Evolutionary conservation across 164 flowering plant species (phyloP).

Genomic region (Akebia trifoliata): DNA sequence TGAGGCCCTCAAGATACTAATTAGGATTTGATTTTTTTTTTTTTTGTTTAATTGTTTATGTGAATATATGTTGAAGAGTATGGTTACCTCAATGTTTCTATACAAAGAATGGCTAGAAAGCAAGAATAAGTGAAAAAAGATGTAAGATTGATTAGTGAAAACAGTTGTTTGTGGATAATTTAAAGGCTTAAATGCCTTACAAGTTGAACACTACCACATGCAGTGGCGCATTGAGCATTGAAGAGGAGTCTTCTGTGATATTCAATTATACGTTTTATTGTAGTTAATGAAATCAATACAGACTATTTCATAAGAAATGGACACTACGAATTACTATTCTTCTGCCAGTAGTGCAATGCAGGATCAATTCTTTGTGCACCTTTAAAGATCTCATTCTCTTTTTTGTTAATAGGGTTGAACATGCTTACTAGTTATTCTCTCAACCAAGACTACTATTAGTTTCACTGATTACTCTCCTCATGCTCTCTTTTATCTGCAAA

Average conservation of each 20-base stretch:
- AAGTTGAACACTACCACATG: not conserved
- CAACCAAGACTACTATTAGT: conserved; percentile 5
- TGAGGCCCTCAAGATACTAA: conserved; percentile 22
- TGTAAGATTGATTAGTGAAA: too few relatives aligned
- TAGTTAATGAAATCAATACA: conserved; percentile 10
- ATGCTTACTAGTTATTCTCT: conserved; percentile 3
- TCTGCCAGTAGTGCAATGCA: conserved; percentile 27
- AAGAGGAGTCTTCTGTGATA: conserved; percentile 12
- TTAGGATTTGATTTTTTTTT: not conserved
- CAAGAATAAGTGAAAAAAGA: too few relatives aligned
- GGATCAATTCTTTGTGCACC: conserved; percentile 42
- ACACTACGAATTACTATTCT: conserved; percentile 10
- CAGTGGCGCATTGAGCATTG: not conserved
- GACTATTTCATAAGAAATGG: conserved; percentile 12
- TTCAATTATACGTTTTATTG: conserved; percentile 28
- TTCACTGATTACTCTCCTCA: conserved; percentile 13
- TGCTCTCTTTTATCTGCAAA: conserved; percentile 13
- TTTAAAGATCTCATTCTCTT: conserved; percentile 36
- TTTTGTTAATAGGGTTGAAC: conserved; percentile 9
- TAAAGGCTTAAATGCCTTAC: too few relatives aligned
- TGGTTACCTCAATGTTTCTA: too few relatives aligned
- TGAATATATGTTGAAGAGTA: not conserved
- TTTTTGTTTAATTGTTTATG: not conserved
- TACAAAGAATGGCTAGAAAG: too few relatives aligned
- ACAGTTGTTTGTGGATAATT: too few relatives aligned